Evolutionary conservation across 148 eudicot genomes (phyloP).

Genomic region (Rheum nobile): DNA sequence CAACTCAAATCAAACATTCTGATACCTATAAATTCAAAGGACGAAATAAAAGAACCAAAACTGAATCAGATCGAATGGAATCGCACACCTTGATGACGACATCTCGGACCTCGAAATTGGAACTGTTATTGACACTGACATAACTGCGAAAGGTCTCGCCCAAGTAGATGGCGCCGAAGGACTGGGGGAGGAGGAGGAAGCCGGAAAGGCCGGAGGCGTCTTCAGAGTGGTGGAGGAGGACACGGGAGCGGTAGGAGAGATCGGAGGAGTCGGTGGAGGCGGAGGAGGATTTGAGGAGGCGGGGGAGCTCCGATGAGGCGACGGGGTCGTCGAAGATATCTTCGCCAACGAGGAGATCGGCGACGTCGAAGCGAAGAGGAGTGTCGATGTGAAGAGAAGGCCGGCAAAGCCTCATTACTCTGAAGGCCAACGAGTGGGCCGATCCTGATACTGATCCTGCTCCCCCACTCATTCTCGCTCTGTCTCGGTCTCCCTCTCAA

Average conservation of each 20-base stretch:
- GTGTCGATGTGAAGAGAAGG: conserved; percentile 81
- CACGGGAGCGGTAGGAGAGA: conserved; percentile 53
- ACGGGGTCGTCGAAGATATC: conserved; percentile 50
- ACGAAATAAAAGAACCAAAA: neutral
- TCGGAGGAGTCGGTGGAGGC: conserved; percentile 26
- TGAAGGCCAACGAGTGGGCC: conserved; percentile 74
- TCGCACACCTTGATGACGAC: conserved; percentile 61
- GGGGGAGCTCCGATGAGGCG: conserved; percentile 30
- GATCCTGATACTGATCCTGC: conserved; percentile 21
- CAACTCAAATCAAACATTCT: neutral
- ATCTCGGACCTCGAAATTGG: conserved; percentile 71
- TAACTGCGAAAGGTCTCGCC: conserved; percentile 99
- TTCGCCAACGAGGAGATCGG: conserved; percentile 79
- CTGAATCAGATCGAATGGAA: neutral
- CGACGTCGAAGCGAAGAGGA: conserved; percentile 70
- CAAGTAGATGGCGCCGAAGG: conserved; percentile 96
- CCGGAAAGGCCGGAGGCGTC: conserved; percentile 77
- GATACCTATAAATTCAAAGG: neutral
- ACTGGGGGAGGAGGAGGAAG: conserved; percentile 87
- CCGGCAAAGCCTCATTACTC: conserved; percentile 87
- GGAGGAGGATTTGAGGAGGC: conserved; percentile 25
- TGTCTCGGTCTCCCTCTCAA: neutral
- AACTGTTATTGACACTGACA: conserved; percentile 90
- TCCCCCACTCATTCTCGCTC: conserved; percentile 26
- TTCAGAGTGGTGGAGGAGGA: conserved; percentile 45